These are phyloP conservation scores for Carex sylvatica DNA, from an alignment of 202 grass and related monocot genomes.

Conservation along the genomic window DNA sequence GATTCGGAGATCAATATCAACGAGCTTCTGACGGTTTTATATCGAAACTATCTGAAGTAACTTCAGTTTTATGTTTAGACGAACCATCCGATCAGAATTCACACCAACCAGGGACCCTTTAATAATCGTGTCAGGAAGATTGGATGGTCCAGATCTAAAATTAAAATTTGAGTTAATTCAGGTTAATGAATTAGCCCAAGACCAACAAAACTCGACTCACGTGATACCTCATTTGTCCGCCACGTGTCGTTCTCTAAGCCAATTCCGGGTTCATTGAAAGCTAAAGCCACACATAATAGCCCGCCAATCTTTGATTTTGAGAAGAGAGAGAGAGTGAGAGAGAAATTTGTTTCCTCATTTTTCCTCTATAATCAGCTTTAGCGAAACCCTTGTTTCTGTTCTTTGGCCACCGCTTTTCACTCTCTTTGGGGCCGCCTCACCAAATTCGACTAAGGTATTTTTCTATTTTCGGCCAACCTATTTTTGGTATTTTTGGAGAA, in stretches of 20 bases:
- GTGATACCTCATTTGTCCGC: not conserved
- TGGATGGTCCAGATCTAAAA: too few species aligned
- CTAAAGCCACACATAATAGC: not conserved
- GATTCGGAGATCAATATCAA: not conserved
- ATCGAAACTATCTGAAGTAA: too few species aligned
- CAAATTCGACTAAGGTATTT: not conserved
- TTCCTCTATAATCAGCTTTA: not conserved
- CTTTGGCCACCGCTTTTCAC: not conserved
- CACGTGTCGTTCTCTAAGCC: not conserved
- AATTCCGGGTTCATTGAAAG: not conserved
- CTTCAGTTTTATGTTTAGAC: too few species aligned
- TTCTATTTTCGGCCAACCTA: not conserved
- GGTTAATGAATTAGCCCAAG: not conserved
- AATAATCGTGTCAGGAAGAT: too few species aligned
- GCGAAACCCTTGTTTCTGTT: not conserved
- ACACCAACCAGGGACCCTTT: too few species aligned
- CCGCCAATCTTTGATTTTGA: not conserved
- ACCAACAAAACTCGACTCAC: not conserved
- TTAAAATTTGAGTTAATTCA: too few species aligned
- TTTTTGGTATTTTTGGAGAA: not conserved
- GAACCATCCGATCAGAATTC: too few species aligned
- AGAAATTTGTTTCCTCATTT: not conserved
- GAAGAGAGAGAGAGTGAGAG: not conserved
- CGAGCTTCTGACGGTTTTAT: not conserved
- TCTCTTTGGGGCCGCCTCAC: not conserved